A percentile compares a stretch with the other conserved stretches of the same genome.
Evolutionary conservation across 2,329 filamentous ascomycete genomes (phyloP).

Genomic region (Penicillium expansum): DNA sequence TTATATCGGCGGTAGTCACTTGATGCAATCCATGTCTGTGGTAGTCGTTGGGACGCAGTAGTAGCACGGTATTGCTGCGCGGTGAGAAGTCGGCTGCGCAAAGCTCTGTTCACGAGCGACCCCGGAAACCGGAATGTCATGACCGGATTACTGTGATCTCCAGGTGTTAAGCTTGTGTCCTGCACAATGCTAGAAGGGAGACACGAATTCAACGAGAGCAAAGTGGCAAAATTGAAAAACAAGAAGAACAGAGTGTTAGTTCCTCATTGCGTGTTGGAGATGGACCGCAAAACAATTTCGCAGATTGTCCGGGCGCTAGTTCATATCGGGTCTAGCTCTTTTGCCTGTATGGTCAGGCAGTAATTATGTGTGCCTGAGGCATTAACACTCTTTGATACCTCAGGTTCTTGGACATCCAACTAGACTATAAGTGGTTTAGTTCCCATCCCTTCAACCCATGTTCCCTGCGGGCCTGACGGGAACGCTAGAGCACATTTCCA

Average conservation of each 20-base stretch:
- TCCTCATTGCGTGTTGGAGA: conserved; percentile 1
- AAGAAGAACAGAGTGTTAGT: not conserved
- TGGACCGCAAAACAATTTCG: conserved; percentile 11
- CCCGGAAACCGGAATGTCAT: conserved; percentile 19
- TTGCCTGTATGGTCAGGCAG: conserved; percentile 2
- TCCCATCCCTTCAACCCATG: conserved; percentile 5
- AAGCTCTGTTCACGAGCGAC: conserved; percentile 21
- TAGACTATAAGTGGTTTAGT: conserved; percentile 8
- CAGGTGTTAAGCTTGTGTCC: not conserved
- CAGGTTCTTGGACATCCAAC: not conserved
- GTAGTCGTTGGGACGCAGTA: not conserved
- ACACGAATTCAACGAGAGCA: not conserved
- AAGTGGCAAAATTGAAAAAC: not conserved
- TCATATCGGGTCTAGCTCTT: conserved; percentile 11
- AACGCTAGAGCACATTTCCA: conserved; percentile 8
- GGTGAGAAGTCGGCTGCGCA: conserved; percentile 18
- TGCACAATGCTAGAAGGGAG: not conserved
- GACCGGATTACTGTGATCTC: conserved; percentile 1
- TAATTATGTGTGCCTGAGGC: not conserved
- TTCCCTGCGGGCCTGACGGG: conserved; percentile 9
- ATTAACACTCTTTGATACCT: not conserved
- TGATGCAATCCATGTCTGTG: not conserved
- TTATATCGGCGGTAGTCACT: not conserved
- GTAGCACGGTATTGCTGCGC: conserved; percentile 9
- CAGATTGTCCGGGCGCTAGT: conserved; percentile 10